Conservation (phyloP, 1,139 yeast species). For the Yamadazyma conglobata region DNA sequence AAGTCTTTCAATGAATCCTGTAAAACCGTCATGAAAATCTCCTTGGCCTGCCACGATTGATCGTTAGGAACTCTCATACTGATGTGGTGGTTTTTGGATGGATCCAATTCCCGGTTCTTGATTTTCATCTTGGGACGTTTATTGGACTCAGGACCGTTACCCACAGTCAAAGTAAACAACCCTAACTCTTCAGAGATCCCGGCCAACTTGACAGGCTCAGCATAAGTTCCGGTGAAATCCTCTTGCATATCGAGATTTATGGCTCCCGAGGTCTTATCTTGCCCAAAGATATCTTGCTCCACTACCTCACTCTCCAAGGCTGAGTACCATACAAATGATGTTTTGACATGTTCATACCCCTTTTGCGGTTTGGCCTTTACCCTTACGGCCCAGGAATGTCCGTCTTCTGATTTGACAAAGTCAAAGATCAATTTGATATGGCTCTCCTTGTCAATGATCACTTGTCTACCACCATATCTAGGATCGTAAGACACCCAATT, state of each 20-base stretch:
- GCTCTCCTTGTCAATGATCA: slow-evolving; percentile 63
- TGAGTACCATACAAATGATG: slow-evolving; percentile 74
- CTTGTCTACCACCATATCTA: slow-evolving; percentile 79
- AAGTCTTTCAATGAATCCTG: slow-evolving; percentile 63
- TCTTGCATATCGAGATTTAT: slow-evolving; percentile 29
- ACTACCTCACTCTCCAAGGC: slow-evolving; percentile 58
- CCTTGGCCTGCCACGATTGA: slow-evolving; percentile 76
- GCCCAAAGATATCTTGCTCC: slow-evolving; percentile 16
- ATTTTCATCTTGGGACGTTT: slow-evolving; percentile 31
- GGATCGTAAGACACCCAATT: slow-evolving; percentile 91
- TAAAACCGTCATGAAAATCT: slow-evolving; percentile 64
- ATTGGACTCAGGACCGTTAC: slow-evolving; percentile 45
- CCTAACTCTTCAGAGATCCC: slow-evolving; percentile 61
- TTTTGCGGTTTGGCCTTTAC: slow-evolving; percentile 59
- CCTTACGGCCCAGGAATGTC: slow-evolving; percentile 74
- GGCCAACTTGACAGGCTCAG: slow-evolving; percentile 35
- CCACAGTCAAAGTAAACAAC: slow-evolving; percentile 47
- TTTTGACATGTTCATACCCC: slow-evolving; percentile 46
- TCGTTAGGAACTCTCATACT: slow-evolving; percentile 71
- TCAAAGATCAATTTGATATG: slow-evolving; percentile 64
- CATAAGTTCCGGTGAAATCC: slow-evolving; percentile 26
- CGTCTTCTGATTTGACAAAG: slow-evolving; percentile 71
- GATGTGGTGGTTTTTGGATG: slow-evolving; percentile 58
- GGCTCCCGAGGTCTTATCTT: slow-evolving; percentile 25
- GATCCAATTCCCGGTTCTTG: slow-evolving; percentile 37